phyloP scores from a whole-genome alignment of 176 grass and related monocot species.

The Phyllostachys edulis region DNA sequence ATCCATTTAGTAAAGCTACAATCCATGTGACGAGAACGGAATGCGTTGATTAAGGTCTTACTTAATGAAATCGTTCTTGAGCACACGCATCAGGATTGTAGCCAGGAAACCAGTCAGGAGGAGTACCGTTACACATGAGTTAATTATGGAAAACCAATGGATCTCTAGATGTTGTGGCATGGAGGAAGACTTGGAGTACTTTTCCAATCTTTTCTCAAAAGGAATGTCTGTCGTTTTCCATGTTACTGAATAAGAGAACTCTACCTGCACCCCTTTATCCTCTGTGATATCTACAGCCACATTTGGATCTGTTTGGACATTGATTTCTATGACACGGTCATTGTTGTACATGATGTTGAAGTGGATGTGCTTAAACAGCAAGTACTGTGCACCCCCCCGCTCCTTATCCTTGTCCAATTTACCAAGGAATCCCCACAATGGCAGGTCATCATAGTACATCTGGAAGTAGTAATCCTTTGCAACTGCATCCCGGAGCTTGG shows the following conservation, averaged over 20 bases:
- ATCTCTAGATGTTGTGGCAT: constrained; percentile 97
- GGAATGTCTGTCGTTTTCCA: constrained; percentile 81
- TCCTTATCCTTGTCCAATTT: constrained; percentile 78
- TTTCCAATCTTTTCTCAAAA: constrained; percentile 88
- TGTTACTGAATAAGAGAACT: constrained; percentile 90
- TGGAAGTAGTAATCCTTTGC: constrained; percentile 95
- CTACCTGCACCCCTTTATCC: constrained; percentile 68
- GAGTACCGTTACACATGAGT: constrained; percentile 85
- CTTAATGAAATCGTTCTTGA: constrained; percentile 94
- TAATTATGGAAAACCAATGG: constrained; percentile 98
- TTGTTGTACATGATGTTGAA: constrained; percentile 84
- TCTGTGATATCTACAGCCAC: constrained; percentile 75
- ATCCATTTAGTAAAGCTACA: constrained; percentile 15
- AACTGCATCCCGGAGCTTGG: constrained; percentile 75
- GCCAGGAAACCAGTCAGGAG: constrained; percentile 89
- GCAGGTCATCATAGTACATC: constrained; percentile 97
- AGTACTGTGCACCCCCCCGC: constrained; percentile 38
- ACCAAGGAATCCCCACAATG: constrained; percentile 93
- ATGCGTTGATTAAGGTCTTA: constrained; percentile 43
- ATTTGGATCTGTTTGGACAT: constrained; percentile 69
- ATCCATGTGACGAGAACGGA: constrained; percentile 11
- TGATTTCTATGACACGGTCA: constrained; percentile 82
- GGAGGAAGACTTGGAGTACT: constrained; percentile 85
- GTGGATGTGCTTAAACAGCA: constrained; percentile 92
- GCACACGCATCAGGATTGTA: constrained; percentile 88